These are phyloP conservation scores for Boletus vermiculosoides DNA, from an alignment of 768 basidiomycete species.

Conservation along the genomic window DNA sequence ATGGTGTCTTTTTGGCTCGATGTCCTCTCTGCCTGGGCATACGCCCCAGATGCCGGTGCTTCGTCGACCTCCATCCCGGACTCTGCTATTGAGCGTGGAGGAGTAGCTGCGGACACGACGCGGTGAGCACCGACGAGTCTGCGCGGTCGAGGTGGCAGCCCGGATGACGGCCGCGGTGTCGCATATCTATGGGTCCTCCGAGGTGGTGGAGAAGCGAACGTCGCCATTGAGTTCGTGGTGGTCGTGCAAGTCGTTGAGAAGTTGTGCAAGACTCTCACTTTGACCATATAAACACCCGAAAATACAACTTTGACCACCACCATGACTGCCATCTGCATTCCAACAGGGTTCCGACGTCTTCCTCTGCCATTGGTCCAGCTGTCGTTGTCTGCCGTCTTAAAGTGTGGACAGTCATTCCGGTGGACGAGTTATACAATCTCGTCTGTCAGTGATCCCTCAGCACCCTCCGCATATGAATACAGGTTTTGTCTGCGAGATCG, in stretches of 20 bases:
- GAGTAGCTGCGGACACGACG: conserved; percentile 16
- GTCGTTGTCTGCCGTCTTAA: conserved; percentile 73
- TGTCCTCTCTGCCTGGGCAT: conserved; percentile 39
- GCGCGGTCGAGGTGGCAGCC: conserved; percentile 28
- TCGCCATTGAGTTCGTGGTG: conserved; percentile 33
- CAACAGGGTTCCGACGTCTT: conserved; percentile 54
- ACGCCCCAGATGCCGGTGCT: conserved; percentile 38
- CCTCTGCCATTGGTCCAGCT: conserved; percentile 66
- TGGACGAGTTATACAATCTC: conserved; percentile 57
- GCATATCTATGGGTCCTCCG: conserved; percentile 45
- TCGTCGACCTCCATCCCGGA: conserved; percentile 73
- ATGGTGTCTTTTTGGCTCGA: conserved; percentile 35
- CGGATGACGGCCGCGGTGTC: conserved; percentile 25
- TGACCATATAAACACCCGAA: conserved; percentile 8
- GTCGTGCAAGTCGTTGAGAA: neutral
- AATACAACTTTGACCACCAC: conserved; percentile 1
- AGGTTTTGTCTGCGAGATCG: conserved; percentile 78
- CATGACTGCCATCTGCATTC: conserved; percentile 13
- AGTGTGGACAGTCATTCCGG: conserved; percentile 84
- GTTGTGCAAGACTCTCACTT: neutral
- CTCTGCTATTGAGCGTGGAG: conserved; percentile 37
- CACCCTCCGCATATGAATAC: conserved; percentile 57
- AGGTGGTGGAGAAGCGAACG: conserved; percentile 61
- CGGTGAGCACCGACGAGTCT: conserved; percentile 27
- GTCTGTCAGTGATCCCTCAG: conserved; percentile 12